Evolutionary conservation across 192 early-diverging fungal species (phyloP).

Genomic region (Funneliformis geosporum): DNA sequence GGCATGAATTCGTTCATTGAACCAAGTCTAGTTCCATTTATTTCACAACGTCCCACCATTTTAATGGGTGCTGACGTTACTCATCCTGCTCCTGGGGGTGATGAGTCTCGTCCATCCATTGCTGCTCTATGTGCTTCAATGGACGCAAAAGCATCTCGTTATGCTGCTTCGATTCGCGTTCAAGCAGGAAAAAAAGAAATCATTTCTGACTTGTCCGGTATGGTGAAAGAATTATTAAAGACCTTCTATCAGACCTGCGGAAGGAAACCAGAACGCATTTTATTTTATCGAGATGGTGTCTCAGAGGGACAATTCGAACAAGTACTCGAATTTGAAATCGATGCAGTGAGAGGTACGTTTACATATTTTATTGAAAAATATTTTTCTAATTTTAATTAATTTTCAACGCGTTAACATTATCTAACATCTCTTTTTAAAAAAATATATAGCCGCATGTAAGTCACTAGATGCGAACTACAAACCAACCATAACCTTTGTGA

Average conservation of each 20-base stretch:
- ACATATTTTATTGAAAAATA: background rate
- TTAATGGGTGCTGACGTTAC: conserved; percentile 88
- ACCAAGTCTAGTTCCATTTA: conserved; percentile 6
- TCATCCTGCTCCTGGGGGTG: conserved; percentile 67
- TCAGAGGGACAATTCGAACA: conserved; percentile 75
- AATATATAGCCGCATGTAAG: conserved; percentile 47
- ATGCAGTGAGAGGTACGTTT: conserved; percentile 56
- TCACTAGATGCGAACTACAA: conserved; percentile 49
- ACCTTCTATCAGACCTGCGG: conserved; percentile 34
- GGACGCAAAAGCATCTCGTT: background rate
- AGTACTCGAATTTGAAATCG: conserved; percentile 66
- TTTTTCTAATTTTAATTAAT: background rate
- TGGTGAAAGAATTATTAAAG: conserved; percentile 51
- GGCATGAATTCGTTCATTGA: conserved; percentile 58
- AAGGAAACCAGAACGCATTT: conserved; percentile 3
- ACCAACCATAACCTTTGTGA: conserved; percentile 71
- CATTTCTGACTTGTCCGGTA: conserved; percentile 46
- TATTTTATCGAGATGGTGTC: conserved; percentile 70
- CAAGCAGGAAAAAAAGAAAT: conserved; percentile 29
- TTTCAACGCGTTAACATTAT: no score
- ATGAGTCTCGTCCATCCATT: conserved; percentile 17
- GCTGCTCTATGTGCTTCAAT: background rate
- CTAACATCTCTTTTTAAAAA: background rate
- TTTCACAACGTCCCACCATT: conserved; percentile 62
- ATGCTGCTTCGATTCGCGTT: background rate